Evolutionary conservation across 2,329 filamentous ascomycete species (phyloP).

Genomic region (Pseudonectria foliicola): DNA sequence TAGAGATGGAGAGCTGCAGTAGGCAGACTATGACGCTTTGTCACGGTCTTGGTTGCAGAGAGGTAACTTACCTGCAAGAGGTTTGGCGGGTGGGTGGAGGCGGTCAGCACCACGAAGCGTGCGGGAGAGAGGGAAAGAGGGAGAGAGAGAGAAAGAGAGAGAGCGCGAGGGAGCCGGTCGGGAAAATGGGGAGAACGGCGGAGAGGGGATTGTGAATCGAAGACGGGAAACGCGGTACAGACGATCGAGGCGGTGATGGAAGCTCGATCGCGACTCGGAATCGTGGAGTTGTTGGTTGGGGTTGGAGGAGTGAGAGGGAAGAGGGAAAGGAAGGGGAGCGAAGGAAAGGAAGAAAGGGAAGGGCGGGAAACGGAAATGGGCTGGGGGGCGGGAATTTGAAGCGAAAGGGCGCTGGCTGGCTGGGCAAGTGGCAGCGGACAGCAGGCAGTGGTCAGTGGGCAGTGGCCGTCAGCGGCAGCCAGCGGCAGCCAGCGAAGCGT

Average conservation of each 20-base stretch:
- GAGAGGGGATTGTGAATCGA: neutral
- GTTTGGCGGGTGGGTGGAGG: constrained; percentile 11
- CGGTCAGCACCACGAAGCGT: constrained; percentile 18
- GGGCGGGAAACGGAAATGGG: constrained; percentile 10
- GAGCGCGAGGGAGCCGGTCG: neutral
- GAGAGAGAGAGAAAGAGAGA: constrained; percentile 3
- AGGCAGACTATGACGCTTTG: no score
- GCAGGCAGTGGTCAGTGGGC: no score
- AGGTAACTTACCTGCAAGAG: constrained; percentile 16
- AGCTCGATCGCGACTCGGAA: constrained; percentile 1
- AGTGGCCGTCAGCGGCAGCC: neutral
- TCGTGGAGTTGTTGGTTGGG: constrained; percentile 11
- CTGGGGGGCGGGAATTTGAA: constrained; percentile 18
- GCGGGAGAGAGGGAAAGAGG: constrained; percentile 7
- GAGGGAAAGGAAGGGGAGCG: constrained; percentile 12
- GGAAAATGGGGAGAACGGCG: neutral
- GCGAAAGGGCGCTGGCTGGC: constrained; percentile 7
- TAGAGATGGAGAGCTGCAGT: neutral
- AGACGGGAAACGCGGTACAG: neutral
- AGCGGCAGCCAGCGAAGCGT: no score
- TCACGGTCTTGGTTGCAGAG: neutral
- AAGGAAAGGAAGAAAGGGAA: constrained; percentile 13
- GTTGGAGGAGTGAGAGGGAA: constrained; percentile 11
- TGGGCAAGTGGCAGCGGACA: no score
- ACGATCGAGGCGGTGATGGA: constrained; percentile 1